Evolutionary conservation across 192 early-diverging fungal species (phyloP).

Genomic region (Linnemannia zychae): DNA sequence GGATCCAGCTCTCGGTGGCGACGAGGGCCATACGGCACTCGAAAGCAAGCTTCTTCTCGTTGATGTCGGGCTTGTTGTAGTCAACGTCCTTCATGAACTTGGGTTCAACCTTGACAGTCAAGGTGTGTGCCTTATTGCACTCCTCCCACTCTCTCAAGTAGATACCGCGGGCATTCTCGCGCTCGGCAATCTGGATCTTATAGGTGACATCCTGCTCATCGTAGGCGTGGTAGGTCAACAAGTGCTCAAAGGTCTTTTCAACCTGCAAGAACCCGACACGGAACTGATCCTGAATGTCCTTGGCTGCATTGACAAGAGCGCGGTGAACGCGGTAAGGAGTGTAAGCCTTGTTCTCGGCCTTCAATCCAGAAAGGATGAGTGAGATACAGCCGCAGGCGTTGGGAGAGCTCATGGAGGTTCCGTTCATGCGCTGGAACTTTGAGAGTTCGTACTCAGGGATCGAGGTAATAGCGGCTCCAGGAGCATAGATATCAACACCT

Average conservation of each 20-base stretch:
- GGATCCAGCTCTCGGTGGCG: constrained; percentile 83
- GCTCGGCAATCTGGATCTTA: constrained; percentile 42
- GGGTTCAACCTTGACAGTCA: constrained; percentile 68
- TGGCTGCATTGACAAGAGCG: constrained; percentile 81
- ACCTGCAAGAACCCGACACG: constrained; percentile 90
- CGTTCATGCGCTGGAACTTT: constrained; percentile 86
- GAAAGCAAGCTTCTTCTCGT: constrained; percentile 75
- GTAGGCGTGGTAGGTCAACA: constrained; percentile 69
- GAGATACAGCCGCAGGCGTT: constrained; percentile 91
- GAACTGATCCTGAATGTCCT: constrained; percentile 84
- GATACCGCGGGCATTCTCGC: constrained; percentile 78
- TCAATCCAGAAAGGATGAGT: constrained; percentile 89
- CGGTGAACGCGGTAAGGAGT: constrained; percentile 89
- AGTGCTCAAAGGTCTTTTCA: constrained; percentile 86
- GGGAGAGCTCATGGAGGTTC: constrained; percentile 94
- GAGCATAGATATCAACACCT: constrained; percentile 87
- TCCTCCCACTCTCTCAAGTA: constrained; percentile 88
- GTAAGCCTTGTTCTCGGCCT: constrained; percentile 72
- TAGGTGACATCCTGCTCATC: constrained; percentile 81
- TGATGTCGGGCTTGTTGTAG: constrained; percentile 68
- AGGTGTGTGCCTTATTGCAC: constrained; percentile 70
- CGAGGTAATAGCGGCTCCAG: constrained; percentile 93
- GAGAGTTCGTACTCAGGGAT: constrained; percentile 86
- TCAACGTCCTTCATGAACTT: constrained; percentile 75
- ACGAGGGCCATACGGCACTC: constrained; percentile 84